Evolutionary conservation across 1,284 basidiomycete species (phyloP).

Genomic region (Apiotrichum siamense): DNA sequence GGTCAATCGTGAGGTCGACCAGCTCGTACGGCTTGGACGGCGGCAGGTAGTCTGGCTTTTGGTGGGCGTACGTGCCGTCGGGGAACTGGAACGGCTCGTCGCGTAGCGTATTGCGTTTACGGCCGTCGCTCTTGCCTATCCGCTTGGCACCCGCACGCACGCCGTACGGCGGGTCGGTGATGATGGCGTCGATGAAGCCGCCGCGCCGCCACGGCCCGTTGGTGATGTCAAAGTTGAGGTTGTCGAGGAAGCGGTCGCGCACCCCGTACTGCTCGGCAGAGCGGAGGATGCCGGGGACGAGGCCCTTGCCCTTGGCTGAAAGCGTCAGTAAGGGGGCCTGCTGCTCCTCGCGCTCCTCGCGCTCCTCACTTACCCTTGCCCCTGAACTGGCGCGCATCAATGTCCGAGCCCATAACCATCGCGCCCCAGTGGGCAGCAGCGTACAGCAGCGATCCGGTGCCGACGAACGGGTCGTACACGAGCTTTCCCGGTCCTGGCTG

Average conservation of each 20-base stretch:
- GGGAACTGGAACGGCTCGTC: slow-evolving; percentile 40
- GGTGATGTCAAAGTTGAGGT: slow-evolving; percentile 85
- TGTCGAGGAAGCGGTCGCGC: slow-evolving; percentile 67
- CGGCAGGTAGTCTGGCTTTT: slow-evolving; percentile 65
- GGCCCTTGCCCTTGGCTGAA: slow-evolving; percentile 46
- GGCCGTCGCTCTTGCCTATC: slow-evolving; percentile 60
- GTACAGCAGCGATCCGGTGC: slow-evolving; percentile 94
- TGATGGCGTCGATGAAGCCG: slow-evolving; percentile 84
- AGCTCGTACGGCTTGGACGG: slow-evolving; percentile 90
- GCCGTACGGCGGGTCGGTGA: slow-evolving; percentile 92
- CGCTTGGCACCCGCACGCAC: slow-evolving; percentile 95
- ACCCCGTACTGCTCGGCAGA: slow-evolving; percentile 84
- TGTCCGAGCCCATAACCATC: slow-evolving; percentile 83
- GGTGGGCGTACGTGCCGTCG: slow-evolving; percentile 44
- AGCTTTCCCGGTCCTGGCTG: slow-evolving; percentile 81
- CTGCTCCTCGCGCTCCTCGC: no score
- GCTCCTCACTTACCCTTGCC: slow-evolving; percentile 65
- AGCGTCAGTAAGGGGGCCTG: no score
- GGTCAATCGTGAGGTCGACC: slow-evolving; percentile 72
- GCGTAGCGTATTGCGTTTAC: slow-evolving; percentile 35
- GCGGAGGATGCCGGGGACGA: slow-evolving; percentile 62
- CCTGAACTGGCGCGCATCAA: slow-evolving; percentile 93
- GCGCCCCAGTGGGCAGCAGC: slow-evolving; percentile 79
- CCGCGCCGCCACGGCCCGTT: slow-evolving; percentile 82
- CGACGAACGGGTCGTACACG: slow-evolving; percentile 93